phyloP scores from a whole-genome alignment of 331 rosid species.

The Quercus lobata region DNA sequence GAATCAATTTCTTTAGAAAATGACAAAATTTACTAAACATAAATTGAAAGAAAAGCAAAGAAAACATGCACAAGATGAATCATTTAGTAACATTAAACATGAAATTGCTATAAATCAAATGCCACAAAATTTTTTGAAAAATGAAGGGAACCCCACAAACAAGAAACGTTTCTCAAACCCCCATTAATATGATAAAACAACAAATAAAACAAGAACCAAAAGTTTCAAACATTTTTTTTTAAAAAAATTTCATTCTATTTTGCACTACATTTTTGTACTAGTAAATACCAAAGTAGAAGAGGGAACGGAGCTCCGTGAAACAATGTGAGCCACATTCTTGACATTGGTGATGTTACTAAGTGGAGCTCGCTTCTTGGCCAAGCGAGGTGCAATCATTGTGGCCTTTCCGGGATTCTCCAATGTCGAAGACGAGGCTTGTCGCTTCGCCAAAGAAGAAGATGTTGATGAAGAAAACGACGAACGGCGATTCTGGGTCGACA shows the following conservation, averaged over 20 bases:
- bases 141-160: background rate
- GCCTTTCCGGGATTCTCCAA: constrained; percentile 42
- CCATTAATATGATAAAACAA: background rate
- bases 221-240: background rate
- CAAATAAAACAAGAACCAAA: background rate
- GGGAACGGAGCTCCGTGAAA: constrained; percentile 35
- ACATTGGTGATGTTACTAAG: constrained; percentile 80
- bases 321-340: constrained; percentile 27
- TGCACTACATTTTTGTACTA: background rate
- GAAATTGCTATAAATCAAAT: background rate
- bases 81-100: background rate
- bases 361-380: constrained; percentile 89
- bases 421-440: constrained; percentile 45
- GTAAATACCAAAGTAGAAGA: constrained; percentile 46
- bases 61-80: background rate
- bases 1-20: background rate
- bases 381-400: constrained; percentile 27
- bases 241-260: no score
- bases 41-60: background rate
- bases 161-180: background rate
- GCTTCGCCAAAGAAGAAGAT: constrained; percentile 70
- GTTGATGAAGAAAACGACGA: constrained; percentile 75
- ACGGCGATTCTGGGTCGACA: constrained; percentile 73
- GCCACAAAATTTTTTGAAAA: background rate
- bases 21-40: background rate